phyloP scores from a whole-genome alignment of 83 land plant species.

The Larix sibirica region DNA sequence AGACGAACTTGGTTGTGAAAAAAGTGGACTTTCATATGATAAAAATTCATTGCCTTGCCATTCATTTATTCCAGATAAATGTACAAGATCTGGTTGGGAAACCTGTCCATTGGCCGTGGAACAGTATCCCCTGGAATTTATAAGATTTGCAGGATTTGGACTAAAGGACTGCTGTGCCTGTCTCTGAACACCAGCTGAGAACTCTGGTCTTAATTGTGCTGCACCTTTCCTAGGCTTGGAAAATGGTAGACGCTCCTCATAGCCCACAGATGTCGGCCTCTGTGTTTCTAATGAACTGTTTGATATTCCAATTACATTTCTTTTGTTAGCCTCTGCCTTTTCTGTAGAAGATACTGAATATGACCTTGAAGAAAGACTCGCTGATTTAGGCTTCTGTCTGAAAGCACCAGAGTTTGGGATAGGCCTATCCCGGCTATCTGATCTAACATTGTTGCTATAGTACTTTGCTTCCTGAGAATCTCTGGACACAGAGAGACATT shows the following conservation, averaged over 20 bases:
- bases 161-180: neutral
- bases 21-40: neutral
- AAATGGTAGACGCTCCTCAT: neutral
- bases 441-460: neutral
- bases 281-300: neutral
- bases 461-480: neutral
- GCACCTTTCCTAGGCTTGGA: constrained; percentile 7
- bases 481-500: neutral
- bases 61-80: neutral
- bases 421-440: neutral
- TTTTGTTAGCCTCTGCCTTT: neutral
- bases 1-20: constrained; percentile 2
- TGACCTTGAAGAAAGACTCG: neutral
- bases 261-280: neutral
- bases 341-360: neutral
- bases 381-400: neutral
- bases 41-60: neutral
- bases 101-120: neutral
- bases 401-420: neutral
- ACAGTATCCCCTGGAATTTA: constrained; percentile 10
- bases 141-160: constrained; percentile 1
- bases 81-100: constrained; percentile 1
- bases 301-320: neutral
- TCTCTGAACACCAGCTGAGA: neutral
- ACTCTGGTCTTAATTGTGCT: neutral